Conservation (phyloP, 306 rosid genomes). For the Vigna hirtella region DNA sequence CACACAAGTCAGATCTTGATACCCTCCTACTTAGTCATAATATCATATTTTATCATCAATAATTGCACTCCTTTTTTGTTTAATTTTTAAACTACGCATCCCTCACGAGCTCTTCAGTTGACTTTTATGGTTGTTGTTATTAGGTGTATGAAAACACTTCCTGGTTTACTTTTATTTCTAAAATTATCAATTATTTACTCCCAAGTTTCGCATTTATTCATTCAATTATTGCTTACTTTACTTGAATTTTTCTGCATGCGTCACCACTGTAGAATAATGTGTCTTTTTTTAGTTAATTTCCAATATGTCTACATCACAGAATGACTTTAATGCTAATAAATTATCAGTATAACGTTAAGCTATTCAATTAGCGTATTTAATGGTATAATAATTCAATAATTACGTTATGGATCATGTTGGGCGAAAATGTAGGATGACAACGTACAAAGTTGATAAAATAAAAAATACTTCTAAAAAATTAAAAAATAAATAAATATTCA, state of each 20-base stretch:
- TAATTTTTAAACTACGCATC: conserved; percentile 2
- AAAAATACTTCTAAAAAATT: too few species aligned
- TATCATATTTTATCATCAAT: conserved; percentile 39
- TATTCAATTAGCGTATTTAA: not conserved
- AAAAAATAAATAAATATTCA: too few species aligned
- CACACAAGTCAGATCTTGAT: conserved; percentile 37
- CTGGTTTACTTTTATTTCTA: not conserved
- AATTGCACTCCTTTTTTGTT: conserved; percentile 22
- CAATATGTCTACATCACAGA: not conserved
- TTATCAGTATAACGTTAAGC: not conserved
- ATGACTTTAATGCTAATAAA: not conserved
- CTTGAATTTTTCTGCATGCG: not conserved
- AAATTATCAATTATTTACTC: not conserved
- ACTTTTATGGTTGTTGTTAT: not conserved
- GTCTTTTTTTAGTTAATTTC: not conserved
- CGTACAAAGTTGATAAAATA: too few species aligned
- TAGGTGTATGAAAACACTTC: not conserved
- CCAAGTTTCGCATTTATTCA: not conserved
- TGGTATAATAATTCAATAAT: not conserved
- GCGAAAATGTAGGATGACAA: too few species aligned
- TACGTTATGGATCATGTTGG: not conserved
- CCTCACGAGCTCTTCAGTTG: not conserved
- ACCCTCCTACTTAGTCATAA: not conserved
- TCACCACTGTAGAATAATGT: not conserved
- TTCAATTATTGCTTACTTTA: not conserved